phyloP scores from a whole-genome alignment of 139 green algal genomes.

The Haematococcus sp. region DNA sequence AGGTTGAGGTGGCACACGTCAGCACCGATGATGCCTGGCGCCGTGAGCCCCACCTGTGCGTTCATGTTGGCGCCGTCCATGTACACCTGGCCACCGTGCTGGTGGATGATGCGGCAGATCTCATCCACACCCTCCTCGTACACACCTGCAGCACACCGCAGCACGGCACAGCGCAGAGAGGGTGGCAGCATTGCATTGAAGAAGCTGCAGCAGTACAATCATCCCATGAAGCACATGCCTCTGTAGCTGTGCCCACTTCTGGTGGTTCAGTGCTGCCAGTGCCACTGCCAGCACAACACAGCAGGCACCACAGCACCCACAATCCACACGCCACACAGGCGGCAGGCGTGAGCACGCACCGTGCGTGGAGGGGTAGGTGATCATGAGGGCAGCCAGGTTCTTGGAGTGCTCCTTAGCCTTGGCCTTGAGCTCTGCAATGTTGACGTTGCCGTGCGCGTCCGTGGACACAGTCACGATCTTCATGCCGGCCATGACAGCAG shows the following conservation, averaged over 20 bases:
- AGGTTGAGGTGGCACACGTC: conserved; percentile 99
- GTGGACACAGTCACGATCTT: conserved; percentile 88
- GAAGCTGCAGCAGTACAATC: no score
- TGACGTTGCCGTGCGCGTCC: conserved; percentile 87
- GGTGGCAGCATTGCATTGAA: no score
- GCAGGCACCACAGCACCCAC: no score
- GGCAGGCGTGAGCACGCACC: conserved; percentile 20
- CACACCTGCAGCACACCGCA: conserved; percentile 76
- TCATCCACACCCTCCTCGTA: conserved; percentile 97
- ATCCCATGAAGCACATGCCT: no score
- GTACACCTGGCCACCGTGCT: conserved; percentile 96
- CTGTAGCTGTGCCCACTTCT: no score
- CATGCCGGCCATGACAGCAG: conserved; percentile 96
- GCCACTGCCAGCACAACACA: no score
- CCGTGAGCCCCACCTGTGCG: conserved; percentile 96
- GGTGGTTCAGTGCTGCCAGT: no score
- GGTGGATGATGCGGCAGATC: conserved; percentile 95
- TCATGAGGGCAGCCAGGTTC: conserved; percentile 97
- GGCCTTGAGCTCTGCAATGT: conserved; percentile 87
- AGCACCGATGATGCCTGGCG: conserved; percentile 95
- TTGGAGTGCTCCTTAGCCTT: conserved; percentile 78
- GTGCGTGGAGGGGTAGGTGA: conserved; percentile 98
- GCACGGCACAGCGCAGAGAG: no score
- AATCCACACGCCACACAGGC: no score
- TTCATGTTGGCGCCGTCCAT: conserved; percentile 99